Percentiles rank a stretch among this genome's conserved stretches.
Evolutionary conservation across 768 basidiomycete genomes (phyloP).

Genomic region (Stropharia rugosoannulata): DNA sequence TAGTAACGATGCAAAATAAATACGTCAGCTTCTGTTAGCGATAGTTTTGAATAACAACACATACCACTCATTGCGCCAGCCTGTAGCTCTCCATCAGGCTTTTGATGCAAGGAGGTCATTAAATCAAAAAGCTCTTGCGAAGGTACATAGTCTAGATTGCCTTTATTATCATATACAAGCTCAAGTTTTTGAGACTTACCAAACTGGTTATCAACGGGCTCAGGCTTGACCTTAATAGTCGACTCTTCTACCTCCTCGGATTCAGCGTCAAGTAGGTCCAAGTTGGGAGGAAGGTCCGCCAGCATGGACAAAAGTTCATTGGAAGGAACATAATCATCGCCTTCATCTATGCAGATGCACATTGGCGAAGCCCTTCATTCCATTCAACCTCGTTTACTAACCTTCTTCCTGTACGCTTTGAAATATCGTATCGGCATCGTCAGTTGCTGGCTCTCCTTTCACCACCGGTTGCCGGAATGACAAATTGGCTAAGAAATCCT

Average conservation of each 20-base stretch:
- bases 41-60: background rate
- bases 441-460: too few relatives aligned
- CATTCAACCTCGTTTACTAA: too few relatives aligned
- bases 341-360: too few relatives aligned
- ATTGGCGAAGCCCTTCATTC: too few relatives aligned
- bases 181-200: background rate
- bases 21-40: background rate
- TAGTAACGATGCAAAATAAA: background rate
- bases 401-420: too few relatives aligned
- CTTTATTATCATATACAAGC: background rate
- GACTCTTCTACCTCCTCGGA: background rate
- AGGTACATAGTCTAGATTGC: background rate
- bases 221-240: slow-evolving; percentile 1
- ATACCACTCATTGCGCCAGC: too few relatives aligned
- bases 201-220: background rate
- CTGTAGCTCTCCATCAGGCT: too few relatives aligned
- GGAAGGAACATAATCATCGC: slow-evolving; percentile 7
- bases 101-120: background rate
- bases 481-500: background rate
- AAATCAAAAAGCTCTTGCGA: background rate
- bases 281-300: background rate
- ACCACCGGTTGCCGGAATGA: too few relatives aligned
- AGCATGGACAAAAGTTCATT: background rate
- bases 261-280: background rate
- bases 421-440: too few relatives aligned